Base-by-base conservation (phyloP, 1,284 basidiomycete genomes). In the Irpex sp. region DNA sequence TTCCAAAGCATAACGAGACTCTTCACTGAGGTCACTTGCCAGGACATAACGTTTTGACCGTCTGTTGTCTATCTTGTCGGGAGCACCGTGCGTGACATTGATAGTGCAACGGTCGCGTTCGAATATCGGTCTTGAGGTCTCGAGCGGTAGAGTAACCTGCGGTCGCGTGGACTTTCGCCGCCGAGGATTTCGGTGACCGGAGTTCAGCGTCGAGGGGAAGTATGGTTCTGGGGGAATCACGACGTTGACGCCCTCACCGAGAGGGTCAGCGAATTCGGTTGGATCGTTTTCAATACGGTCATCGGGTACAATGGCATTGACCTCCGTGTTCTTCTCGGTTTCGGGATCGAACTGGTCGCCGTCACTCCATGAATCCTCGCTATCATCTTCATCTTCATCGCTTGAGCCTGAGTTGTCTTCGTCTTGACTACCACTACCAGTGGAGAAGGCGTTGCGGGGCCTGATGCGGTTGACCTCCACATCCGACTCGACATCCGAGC, bases 91-190 rank as follows among this genome's bases (percentile, higher is more conserved):
- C 0, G 86, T 92, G 59, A 98, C 76, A 0, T 87, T 90, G 69
- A 98, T 93, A 4, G 94, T 97, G 75, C 96, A 98, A 19, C 97
- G 82, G 74, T 99, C 96, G 61, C 94, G 84, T 70, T 95, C 91
- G 77, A 96, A 98, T 31, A 87, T 72, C 0, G 97, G 95, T 9
- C 95, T 83, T 4, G 86, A 86, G 0, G 90, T 93, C 54, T 80
- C 73, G 19, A 92, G 77, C 0, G 83, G 82, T 38, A 93, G 76
- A 4, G 84, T 79, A 56, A 91, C 90, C 63, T 85, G 83, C 21
- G 70, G 77, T 62, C 79, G 81, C 21, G 83, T 81, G 54, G 85
- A 85, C 72, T 86, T 91, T 59, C 87, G 79, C 62, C 87, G 80
- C 26, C 84, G 80, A 6, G 79, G 81, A 61, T 82, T 83, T 51